Conservation (phyloP, 495 filamentous ascomycete genomes). For the Penicillium paradoxum region DNA sequence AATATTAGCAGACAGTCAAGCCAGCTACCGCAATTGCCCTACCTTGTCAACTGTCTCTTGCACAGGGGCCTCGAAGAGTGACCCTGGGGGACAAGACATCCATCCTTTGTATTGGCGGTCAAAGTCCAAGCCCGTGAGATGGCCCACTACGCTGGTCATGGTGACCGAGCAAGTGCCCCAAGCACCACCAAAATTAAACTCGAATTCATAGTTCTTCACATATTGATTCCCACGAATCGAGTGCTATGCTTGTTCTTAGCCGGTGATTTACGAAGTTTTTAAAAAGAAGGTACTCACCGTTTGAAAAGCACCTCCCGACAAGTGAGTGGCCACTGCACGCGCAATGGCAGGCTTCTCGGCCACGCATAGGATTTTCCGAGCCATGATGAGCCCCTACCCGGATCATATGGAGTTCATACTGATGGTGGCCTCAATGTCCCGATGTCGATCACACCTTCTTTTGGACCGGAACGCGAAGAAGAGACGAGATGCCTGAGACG, state of each 20-base stretch:
- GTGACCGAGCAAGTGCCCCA: conserved; percentile 82
- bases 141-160: conserved; percentile 89
- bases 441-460: conserved; percentile 10
- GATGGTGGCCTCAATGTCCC: conserved; percentile 4
- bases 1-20: conserved; percentile 11
- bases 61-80: conserved; percentile 83
- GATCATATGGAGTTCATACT: conserved; percentile 9
- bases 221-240: conserved; percentile 61
- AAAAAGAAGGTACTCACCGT: conserved; percentile 50
- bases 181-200: conserved; percentile 72
- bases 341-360: conserved; percentile 97
- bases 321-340: conserved; percentile 84
- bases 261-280: conserved; percentile 1
- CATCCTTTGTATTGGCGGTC: conserved; percentile 63
- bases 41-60: conserved; percentile 59
- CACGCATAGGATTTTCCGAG: conserved; percentile 72
- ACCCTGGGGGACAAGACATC: conserved; percentile 69
- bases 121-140: conserved; percentile 74
- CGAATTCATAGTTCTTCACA: conserved; percentile 92
- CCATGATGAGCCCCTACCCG: conserved; percentile 21
- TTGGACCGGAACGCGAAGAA: conserved; percentile 15
- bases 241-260: conserved; percentile 42
- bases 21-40: conserved; percentile 9
- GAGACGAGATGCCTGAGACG: conserved; percentile 9
- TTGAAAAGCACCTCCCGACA: conserved; percentile 68